Conservation (phyloP, 2,329 filamentous ascomycete genomes). For the Alternaria conjuncta region DNA sequence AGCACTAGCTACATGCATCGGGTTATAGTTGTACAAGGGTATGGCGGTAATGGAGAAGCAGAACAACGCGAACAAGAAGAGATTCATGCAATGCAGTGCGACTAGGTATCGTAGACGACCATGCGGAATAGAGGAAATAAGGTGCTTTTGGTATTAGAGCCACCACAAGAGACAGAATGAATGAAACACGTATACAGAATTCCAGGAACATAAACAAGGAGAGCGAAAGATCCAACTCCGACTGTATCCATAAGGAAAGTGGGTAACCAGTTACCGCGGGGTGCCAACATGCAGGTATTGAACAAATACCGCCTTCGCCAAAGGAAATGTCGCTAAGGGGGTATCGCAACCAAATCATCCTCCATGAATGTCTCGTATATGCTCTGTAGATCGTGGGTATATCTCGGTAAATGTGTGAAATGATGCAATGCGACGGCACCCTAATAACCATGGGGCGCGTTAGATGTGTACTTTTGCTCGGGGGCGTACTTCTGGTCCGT, state of each 20-base stretch:
- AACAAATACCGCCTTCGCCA: conserved; percentile 15
- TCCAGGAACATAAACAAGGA: not conserved
- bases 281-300: conserved; percentile 2
- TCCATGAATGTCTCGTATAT: conserved; percentile 19
- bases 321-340: conserved; percentile 15
- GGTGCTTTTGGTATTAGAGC: conserved; percentile 3
- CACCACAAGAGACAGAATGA: not conserved
- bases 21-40: conserved; percentile 24
- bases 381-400: conserved; percentile 10
- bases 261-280: not conserved
- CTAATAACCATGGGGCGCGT: conserved; percentile 16
- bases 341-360: conserved; percentile 27
- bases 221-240: conserved; percentile 1
- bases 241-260: not conserved
- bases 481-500: conserved; percentile 37
- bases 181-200: not conserved
- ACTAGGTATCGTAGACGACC: conserved; percentile 6
- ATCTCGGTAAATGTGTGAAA: conserved; percentile 2
- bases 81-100: conserved; percentile 1
- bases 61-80: not conserved
- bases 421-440: not conserved
- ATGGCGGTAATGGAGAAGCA: conserved; percentile 1
- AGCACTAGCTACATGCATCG: not conserved
- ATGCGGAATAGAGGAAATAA: not conserved
- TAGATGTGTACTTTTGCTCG: conserved; percentile 16